Percentiles rank a stretch among this genome's conserved stretches.
phyloP scores from a whole-genome alignment of 2,329 filamentous ascomycete genomes.

The Hypoxylon rubiginosum region DNA sequence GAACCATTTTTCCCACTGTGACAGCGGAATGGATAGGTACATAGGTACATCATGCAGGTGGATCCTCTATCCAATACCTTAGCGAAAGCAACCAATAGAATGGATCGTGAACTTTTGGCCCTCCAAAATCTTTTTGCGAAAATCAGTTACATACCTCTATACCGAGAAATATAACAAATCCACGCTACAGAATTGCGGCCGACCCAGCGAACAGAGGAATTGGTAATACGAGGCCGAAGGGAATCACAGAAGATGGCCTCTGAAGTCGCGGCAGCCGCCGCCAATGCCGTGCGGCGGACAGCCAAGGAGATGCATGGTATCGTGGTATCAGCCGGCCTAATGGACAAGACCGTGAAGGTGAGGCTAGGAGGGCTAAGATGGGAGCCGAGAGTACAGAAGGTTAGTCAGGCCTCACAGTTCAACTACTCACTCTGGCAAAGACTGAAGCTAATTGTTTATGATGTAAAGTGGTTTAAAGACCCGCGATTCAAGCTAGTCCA shows the following conservation, averaged over 20 bases:
- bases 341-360: slow-evolving; percentile 85
- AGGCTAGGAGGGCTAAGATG: slow-evolving; percentile 78
- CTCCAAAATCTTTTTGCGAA: slow-evolving; percentile 1
- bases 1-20: slow-evolving; percentile 10
- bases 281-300: slow-evolving; percentile 57
- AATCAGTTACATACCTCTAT: neutral
- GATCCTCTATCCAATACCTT: no score
- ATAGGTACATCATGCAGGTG: no score
- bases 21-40: no score
- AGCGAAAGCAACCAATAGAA: neutral
- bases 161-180: neutral
- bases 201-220: neutral
- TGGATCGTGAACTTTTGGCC: slow-evolving; percentile 1
- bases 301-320: slow-evolving; percentile 73
- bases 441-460: neutral
- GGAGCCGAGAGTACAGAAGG: slow-evolving; percentile 81
- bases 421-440: slow-evolving; percentile 5
- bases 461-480: slow-evolving; percentile 56
- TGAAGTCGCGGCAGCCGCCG: slow-evolving; percentile 40
- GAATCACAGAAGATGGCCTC: slow-evolving; percentile 18
- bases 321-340: slow-evolving; percentile 82
- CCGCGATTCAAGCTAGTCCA: slow-evolving; percentile 78
- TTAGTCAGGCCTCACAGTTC: slow-evolving; percentile 51
- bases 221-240: neutral
- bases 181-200: neutral